Percentiles rank a stretch among this genome's conserved stretches.
These are phyloP conservation scores for Candida maesae DNA, from an alignment of 805 yeast genomes.

Conservation along the genomic window DNA sequence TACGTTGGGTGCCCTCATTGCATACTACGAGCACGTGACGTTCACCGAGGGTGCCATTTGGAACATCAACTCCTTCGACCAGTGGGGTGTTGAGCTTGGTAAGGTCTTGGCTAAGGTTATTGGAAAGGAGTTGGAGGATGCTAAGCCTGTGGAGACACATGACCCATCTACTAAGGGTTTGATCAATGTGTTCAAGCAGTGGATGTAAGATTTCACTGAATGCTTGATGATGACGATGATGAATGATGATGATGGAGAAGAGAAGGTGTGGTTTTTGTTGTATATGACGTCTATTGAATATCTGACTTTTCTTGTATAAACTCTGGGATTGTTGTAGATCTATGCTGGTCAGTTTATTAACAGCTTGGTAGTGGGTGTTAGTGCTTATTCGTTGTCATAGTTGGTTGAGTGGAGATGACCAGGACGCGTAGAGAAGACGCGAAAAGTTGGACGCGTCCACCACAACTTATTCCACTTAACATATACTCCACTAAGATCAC, in stretches of 20 bases:
- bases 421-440: slow-evolving; percentile 1
- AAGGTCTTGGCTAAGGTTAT: slow-evolving; percentile 96
- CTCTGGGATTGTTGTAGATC: background rate
- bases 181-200: slow-evolving; percentile 91
- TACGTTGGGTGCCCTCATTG: slow-evolving; percentile 91
- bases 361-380: too few species aligned
- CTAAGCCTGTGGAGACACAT: slow-evolving; percentile 56
- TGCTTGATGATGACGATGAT: too few species aligned
- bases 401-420: too few species aligned
- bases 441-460: background rate
- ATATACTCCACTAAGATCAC: too few species aligned
- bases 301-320: background rate
- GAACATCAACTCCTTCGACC: slow-evolving; percentile 99
- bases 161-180: slow-evolving; percentile 90
- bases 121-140: slow-evolving; percentile 78
- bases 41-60: slow-evolving; percentile 98
- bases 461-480: too few species aligned
- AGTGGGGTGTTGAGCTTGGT: slow-evolving; percentile 99
- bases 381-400: too few species aligned
- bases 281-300: too few species aligned
- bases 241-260: too few species aligned
- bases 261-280: too few species aligned
- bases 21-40: slow-evolving; percentile 95
- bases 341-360: background rate
- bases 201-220: too few species aligned